Conservation (phyloP, 2,329 filamentous ascomycete species). For the Sporothrix brasiliensis region DNA sequence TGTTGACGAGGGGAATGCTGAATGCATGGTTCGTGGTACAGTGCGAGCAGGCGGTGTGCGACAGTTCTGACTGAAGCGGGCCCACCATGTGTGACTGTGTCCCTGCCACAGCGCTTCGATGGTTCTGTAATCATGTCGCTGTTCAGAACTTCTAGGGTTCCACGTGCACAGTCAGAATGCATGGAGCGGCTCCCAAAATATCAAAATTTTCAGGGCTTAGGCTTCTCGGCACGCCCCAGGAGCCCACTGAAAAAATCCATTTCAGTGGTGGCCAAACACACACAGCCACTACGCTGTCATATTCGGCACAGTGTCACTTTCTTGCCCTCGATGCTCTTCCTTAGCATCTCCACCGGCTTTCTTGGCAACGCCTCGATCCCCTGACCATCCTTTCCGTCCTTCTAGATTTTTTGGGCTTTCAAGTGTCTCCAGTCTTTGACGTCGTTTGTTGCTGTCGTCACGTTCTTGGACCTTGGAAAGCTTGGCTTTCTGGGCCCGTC, state of each 20-base stretch:
- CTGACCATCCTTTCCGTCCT: slow-evolving; percentile 2
- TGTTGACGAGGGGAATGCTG: not conserved
- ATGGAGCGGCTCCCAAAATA: too few relatives aligned
- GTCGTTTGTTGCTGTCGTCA: not conserved
- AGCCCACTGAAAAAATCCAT: not conserved
- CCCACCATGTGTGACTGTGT: too few relatives aligned
- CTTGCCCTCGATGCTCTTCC: not conserved
- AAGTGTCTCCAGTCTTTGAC: not conserved
- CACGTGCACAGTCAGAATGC: not conserved
- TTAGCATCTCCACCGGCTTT: slow-evolving; percentile 3
- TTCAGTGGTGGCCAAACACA: not conserved
- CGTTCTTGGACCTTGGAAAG: not conserved
- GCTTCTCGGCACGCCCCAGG: not conserved
- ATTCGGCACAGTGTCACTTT: not conserved
- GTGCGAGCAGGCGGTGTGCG: slow-evolving; percentile 4
- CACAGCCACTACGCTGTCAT: not conserved
- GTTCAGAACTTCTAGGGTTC: not conserved
- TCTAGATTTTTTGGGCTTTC: not conserved
- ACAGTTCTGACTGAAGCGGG: not conserved
- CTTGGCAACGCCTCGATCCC: slow-evolving; percentile 23
- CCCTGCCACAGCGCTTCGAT: not conserved
- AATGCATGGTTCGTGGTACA: not conserved
- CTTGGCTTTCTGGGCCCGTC: slow-evolving; percentile 7
- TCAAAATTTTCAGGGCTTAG: not conserved
- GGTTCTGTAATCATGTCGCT: not conserved